Evolutionary conservation across 225 moss, liverwort and hornwort genomes (phyloP).

Genomic region (Pleurozium schreberi): DNA sequence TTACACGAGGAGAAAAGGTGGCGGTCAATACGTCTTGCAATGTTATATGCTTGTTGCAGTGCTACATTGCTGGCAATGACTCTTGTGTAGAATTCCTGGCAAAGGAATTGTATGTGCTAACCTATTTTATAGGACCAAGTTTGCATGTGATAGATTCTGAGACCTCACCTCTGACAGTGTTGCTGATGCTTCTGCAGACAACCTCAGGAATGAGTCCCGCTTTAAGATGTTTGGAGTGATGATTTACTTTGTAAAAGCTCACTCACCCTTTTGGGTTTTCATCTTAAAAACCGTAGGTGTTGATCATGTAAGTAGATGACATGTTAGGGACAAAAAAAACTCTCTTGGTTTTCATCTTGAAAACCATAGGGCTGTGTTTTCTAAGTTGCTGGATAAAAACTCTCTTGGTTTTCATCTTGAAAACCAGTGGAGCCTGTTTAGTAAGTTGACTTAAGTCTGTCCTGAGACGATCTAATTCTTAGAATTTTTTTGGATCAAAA

Average conservation of each 20-base stretch:
- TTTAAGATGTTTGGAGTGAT: conserved; percentile 4
- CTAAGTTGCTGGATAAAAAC: neutral
- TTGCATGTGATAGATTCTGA: too few relatives aligned
- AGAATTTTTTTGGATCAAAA: neutral
- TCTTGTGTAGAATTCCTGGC: too few relatives aligned
- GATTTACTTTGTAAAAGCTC: neutral
- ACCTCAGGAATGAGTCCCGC: too few relatives aligned
- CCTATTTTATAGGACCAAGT: too few relatives aligned
- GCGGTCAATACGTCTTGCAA: neutral
- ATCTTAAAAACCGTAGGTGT: conserved; percentile 18
- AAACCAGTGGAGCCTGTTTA: neutral
- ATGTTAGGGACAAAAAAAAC: neutral
- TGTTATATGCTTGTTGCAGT: too few relatives aligned
- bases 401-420: conserved; percentile 7
- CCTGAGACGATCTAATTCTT: neutral
- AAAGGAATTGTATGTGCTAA: too few relatives aligned
- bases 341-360: conserved; percentile 12
- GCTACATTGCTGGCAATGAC: too few relatives aligned
- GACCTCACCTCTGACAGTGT: too few relatives aligned
- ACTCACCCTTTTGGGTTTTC: conserved; percentile 4
- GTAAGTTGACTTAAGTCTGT: neutral
- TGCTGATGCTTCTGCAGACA: too few relatives aligned
- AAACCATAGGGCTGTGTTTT: neutral
- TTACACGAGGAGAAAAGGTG: conserved; percentile 84
- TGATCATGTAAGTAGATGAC: neutral